phyloP scores from a whole-genome alignment of 805 yeast genomes.

The Yarrowia hollandica region DNA sequence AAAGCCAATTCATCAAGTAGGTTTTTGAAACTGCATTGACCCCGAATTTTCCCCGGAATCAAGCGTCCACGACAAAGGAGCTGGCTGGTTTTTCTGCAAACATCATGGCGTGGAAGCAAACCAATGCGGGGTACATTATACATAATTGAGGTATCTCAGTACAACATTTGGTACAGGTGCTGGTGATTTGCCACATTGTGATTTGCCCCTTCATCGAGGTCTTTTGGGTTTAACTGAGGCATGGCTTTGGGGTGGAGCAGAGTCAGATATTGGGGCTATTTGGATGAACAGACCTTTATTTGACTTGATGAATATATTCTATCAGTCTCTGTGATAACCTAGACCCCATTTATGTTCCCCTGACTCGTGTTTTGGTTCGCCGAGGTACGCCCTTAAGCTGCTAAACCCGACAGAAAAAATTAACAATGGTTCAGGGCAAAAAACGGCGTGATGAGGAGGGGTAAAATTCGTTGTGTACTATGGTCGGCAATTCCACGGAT shows the following conservation, averaged over 20 bases:
- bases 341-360: no score
- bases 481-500: conserved; percentile 10
- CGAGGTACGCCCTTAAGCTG: no score
- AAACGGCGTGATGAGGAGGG: conserved; percentile 25
- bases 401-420: background rate
- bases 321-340: no score
- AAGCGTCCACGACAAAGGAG: background rate
- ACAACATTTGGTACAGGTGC: background rate
- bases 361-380: no score
- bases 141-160: background rate
- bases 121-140: conserved; percentile 6
- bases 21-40: conserved; percentile 14
- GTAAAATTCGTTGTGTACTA: conserved; percentile 10
- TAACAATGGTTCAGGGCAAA: conserved; percentile 11
- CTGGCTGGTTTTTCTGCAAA: conserved; percentile 5
- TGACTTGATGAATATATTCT: background rate
- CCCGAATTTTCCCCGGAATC: conserved; percentile 12
- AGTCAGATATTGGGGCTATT: no score
- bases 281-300: no score
- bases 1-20: background rate
- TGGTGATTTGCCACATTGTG: background rate
- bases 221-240: conserved; percentile 3
- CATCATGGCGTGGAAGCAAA: background rate
- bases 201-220: conserved; percentile 1
- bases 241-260: no score